Evolutionary conservation across 225 moss, liverwort and hornwort genomes (phyloP).

Genomic region (Lunularia cruciata): DNA sequence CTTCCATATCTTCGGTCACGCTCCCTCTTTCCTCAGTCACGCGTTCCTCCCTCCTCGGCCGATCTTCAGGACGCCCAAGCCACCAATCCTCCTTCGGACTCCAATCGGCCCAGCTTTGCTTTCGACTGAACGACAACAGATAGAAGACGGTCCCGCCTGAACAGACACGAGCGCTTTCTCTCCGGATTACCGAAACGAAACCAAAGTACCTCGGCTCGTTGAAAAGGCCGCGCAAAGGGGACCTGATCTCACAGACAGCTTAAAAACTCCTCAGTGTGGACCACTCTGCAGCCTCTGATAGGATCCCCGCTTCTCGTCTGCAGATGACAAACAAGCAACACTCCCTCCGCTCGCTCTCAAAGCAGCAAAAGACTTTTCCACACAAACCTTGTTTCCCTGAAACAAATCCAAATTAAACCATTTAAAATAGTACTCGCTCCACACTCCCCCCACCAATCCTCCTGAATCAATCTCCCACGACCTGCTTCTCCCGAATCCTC

Average conservation of each 20-base stretch:
- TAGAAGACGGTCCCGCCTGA: conserved; percentile 19
- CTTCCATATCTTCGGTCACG: neutral
- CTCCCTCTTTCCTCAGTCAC: neutral
- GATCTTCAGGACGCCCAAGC: conserved; percentile 5
- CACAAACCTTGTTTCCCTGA: conserved; percentile 15
- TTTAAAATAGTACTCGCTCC: conserved; percentile 14
- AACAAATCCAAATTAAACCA: conserved; percentile 21
- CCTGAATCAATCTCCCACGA: neutral
- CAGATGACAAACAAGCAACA: conserved; percentile 29
- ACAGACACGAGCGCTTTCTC: conserved; percentile 9
- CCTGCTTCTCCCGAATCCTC: neutral
- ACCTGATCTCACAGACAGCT: conserved; percentile 16
- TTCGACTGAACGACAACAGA: conserved; percentile 26
- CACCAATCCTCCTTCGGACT: conserved; percentile 17
- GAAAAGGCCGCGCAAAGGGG: conserved; percentile 20
- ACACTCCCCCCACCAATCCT: conserved; percentile 12
- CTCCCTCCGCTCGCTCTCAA: conserved; percentile 20
- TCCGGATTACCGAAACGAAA: neutral
- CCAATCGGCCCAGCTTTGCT: conserved; percentile 10
- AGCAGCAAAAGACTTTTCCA: conserved; percentile 8
- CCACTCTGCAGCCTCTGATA: conserved; percentile 26
- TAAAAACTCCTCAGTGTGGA: conserved; percentile 27
- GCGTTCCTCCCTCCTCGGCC: conserved; percentile 1
- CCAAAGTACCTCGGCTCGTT: conserved; percentile 4
- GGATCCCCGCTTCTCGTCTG: conserved; percentile 20